A percentile compares a stretch with the other conserved stretches of the same genome.
Conservation (phyloP, 2,329 filamentous ascomycete genomes). For the Trichoderma oligosporum region DNA sequence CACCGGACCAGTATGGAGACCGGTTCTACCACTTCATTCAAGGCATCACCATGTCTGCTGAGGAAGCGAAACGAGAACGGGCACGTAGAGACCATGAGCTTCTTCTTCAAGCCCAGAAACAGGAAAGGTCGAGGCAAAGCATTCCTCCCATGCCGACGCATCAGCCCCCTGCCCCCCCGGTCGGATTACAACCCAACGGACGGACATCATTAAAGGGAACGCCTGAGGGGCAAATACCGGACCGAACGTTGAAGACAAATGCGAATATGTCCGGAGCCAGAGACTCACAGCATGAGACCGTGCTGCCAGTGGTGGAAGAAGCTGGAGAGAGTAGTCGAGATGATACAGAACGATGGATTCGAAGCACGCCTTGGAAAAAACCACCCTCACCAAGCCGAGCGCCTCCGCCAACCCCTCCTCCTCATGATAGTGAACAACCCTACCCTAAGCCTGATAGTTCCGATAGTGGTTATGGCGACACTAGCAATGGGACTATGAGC, state of each 20-base stretch:
- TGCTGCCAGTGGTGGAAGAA: constrained; percentile 83
- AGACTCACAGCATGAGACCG: constrained; percentile 55
- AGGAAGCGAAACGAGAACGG: constrained; percentile 71
- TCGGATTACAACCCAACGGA: constrained; percentile 34
- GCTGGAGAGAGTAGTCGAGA: constrained; percentile 67
- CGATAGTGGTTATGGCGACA: constrained; percentile 46
- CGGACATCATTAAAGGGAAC: constrained; percentile 35
- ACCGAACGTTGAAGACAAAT: constrained; percentile 51
- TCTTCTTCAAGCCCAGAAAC: constrained; percentile 36
- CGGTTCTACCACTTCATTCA: constrained; percentile 91
- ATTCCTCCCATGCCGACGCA: constrained; percentile 47
- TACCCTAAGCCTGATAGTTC: constrained; percentile 44
- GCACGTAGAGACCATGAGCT: constrained; percentile 59
- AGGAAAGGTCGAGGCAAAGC: constrained; percentile 39
- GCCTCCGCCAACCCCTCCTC: constrained; percentile 37
- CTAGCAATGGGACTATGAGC: constrained; percentile 31
- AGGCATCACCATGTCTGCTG: constrained; percentile 82
- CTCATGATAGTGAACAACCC: constrained; percentile 28
- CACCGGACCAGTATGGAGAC: constrained; percentile 86
- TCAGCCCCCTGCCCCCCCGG: constrained; percentile 41
- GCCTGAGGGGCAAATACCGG: constrained; percentile 53
- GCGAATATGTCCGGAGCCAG: constrained; percentile 40
- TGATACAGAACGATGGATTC: constrained; percentile 40
- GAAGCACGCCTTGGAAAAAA: constrained; percentile 39
- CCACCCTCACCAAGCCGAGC: constrained; percentile 44